These are phyloP conservation scores for Penicillium cosmopolitanum DNA, from an alignment of 495 filamentous ascomycete genomes.

Conservation along the genomic window DNA sequence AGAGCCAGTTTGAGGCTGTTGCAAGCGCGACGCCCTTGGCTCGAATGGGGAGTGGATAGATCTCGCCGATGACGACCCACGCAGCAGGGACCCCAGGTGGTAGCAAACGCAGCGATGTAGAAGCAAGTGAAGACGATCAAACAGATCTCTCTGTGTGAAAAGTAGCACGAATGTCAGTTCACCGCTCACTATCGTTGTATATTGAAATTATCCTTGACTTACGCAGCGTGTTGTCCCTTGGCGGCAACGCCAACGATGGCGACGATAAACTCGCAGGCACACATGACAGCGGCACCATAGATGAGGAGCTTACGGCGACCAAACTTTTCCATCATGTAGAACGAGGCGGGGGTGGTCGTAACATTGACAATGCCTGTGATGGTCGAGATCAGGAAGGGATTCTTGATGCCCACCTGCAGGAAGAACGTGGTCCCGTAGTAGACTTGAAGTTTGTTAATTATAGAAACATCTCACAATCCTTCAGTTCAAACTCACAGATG, in stretches of 20 bases:
- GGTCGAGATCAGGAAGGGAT: conserved; percentile 67
- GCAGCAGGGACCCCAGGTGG: conserved; percentile 79
- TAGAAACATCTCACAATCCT: background rate
- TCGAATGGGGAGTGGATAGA: conserved; percentile 79
- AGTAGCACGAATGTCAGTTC: background rate
- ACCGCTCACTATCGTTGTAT: background rate
- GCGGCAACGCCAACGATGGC: conserved; percentile 57
- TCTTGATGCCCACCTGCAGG: conserved; percentile 61
- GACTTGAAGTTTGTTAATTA: conserved; percentile 28
- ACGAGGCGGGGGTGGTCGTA: conserved; percentile 65
- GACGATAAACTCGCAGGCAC: conserved; percentile 62
- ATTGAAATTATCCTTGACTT: conserved; percentile 9
- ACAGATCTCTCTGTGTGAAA: conserved; percentile 17
- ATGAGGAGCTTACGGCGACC: conserved; percentile 77
- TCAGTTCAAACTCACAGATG: conserved; percentile 35
- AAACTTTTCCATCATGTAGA: conserved; percentile 74
- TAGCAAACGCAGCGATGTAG: conserved; percentile 85
- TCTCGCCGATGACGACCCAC: conserved; percentile 83
- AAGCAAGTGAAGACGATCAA: conserved; percentile 77
- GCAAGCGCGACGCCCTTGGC: conserved; percentile 74
- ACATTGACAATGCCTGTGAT: conserved; percentile 72
- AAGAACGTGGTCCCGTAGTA: conserved; percentile 75
- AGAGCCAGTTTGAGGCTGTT: conserved; percentile 82
- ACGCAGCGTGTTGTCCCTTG: conserved; percentile 34
- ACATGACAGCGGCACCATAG: conserved; percentile 67